Base-by-base conservation (phyloP, 345 rosid genomes). In the Salix exigua region DNA sequence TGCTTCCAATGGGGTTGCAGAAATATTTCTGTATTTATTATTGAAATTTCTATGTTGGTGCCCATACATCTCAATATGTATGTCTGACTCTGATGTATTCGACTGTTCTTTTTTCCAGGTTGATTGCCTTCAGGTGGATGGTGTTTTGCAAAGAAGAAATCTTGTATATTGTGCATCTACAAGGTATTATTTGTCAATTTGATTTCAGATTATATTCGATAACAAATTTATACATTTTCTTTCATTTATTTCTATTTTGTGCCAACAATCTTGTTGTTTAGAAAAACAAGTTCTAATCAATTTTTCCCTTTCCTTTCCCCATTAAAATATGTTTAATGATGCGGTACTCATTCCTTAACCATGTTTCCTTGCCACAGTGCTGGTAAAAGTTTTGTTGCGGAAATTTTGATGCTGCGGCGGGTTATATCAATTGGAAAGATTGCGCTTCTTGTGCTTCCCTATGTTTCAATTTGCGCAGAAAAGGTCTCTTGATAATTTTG, bases 371-470 rank as follows among this genome's bases (percentile, higher is more conserved):
- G 72, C 70, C 25, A 68, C 86, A 95, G 99, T 84, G 98, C 99
- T 72, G 99, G 99, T 23, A 95, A 95, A 89, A 95, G 99, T 86
- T 93, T 95, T 87, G 99, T 95, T 37, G 98, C 99, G 64, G 99
- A 93, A 81, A 92, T 95, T 77, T 88, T 95, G 89, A 93, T 95
- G 99, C 86, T 95, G 80, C 92, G 94, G 58, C 89, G 89, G 87
- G 88, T 93, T 81, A 71, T 95, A 74, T 88, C 89, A 79, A 90
- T 91, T 46, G 92, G 94, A 76, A 95, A 95, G 82, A 87, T 89
- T 75, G 98, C 97, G 79, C 71, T 95, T 48, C 97, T 95, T 76
- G 98, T 95, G 66, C 97, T 95, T 83, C 99, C 99, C 78, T 95
- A 93, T 83, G 99, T 95, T 75, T 95, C 99, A 62, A 93, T 95